Conservation (phyloP, 768 basidiomycete genomes). For the Lanmaoa rubissima region DNA sequence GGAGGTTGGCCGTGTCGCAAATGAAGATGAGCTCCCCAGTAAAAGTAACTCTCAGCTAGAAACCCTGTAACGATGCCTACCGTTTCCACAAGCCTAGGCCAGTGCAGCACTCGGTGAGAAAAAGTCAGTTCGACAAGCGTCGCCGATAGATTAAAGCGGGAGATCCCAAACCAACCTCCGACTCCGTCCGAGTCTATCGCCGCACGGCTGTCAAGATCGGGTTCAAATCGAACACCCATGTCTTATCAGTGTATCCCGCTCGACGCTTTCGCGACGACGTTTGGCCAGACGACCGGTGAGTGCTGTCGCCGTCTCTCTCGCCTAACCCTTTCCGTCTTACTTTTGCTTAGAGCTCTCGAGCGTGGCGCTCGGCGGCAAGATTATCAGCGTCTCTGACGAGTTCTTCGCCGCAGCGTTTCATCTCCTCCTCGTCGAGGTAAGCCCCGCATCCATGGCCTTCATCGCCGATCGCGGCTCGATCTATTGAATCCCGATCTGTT, state of each 20-base stretch:
- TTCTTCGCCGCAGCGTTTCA: conserved; percentile 91
- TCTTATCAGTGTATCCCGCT: conserved; percentile 43
- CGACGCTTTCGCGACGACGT: conserved; percentile 45
- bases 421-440: conserved; percentile 78
- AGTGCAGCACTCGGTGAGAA: too few relatives aligned
- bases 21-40: too few relatives aligned
- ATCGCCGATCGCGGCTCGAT: not conserved
- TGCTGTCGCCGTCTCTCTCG: too few relatives aligned
- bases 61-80: not conserved
- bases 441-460: conserved; percentile 8
- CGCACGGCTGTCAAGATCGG: too few relatives aligned
- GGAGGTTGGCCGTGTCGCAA: too few relatives aligned
- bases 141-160: too few relatives aligned
- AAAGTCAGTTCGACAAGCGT: too few relatives aligned
- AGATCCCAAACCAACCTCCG: too few relatives aligned
- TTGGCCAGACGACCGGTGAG: conserved; percentile 53
- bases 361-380: conserved; percentile 72
- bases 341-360: conserved; percentile 78
- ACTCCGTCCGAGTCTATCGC: too few relatives aligned
- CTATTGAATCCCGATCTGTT: not conserved
- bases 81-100: too few relatives aligned
- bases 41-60: not conserved
- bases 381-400: conserved; percentile 85
- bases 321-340: not conserved
- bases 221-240: conserved; percentile 32